Conservation (phyloP, 73 alveolate genomes). For the Diophrys appendiculata region DNA sequence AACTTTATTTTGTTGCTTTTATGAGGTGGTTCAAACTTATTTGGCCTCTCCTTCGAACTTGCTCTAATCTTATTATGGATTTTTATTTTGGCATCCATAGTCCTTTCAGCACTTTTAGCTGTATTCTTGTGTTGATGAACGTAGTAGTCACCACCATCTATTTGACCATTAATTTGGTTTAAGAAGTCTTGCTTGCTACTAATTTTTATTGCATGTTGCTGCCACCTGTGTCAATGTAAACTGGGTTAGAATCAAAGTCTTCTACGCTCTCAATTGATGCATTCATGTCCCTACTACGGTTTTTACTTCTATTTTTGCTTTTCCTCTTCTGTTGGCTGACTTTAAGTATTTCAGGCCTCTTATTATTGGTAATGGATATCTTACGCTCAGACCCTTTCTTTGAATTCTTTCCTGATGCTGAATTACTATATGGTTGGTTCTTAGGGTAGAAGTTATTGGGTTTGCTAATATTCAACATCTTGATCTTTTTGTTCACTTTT, state of each 20-base stretch:
- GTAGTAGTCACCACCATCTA: slow-evolving; percentile 2
- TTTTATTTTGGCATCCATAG: background rate
- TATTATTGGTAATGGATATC: too few species aligned
- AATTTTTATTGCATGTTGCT: slow-evolving; percentile 26
- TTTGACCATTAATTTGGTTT: background rate
- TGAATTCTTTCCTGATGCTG: background rate
- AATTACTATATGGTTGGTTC: slow-evolving; percentile 12
- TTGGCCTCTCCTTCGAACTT: background rate
- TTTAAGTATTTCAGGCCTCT: too few species aligned
- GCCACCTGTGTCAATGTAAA: slow-evolving; percentile 17
- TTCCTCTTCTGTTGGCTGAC: too few species aligned
- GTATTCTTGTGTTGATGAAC: background rate
- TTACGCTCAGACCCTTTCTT: too few species aligned
- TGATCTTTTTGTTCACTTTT: too few species aligned
- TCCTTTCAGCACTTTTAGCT: slow-evolving; percentile 5
- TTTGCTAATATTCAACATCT: too few species aligned
- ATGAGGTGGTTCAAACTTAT: background rate
- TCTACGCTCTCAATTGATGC: slow-evolving; percentile 2
- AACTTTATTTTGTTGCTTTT: background rate
- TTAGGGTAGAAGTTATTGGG: too few species aligned
- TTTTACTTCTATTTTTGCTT: slow-evolving; percentile 3
- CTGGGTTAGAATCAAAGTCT: slow-evolving; percentile 3
- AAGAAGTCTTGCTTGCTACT: slow-evolving; percentile 1
- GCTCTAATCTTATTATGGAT: background rate
- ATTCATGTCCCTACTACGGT: background rate